A percentile compares a stretch with the other conserved stretches of the same genome.
Evolutionary conservation across 345 rosid genomes (phyloP).

Genomic region (Salix koriyanagi): DNA sequence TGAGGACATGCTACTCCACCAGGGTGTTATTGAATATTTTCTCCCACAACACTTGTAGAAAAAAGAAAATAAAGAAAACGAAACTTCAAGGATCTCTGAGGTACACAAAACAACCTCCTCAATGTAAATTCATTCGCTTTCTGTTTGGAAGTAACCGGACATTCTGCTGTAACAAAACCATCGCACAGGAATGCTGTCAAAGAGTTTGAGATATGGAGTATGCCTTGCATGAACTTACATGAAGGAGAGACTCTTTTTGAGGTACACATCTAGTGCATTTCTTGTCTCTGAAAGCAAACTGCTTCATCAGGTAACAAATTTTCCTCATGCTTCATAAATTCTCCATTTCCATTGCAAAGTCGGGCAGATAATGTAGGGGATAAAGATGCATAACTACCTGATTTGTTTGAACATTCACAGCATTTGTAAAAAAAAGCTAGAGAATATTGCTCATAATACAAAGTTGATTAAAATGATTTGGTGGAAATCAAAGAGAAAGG

Average conservation of each 20-base stretch:
- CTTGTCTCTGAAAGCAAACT: constrained; percentile 39
- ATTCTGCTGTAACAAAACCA: not conserved
- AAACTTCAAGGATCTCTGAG: not conserved
- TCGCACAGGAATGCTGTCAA: not conserved
- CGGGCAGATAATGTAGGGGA: constrained; percentile 51
- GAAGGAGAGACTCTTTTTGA: not conserved
- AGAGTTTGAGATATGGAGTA: constrained; percentile 7
- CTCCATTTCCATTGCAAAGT: constrained; percentile 44
- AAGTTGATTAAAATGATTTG: not conserved
- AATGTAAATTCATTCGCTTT: not conserved
- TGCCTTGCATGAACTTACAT: not conserved
- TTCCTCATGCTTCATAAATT: constrained; percentile 34
- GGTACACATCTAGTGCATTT: constrained; percentile 21
- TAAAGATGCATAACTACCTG: constrained; percentile 43
- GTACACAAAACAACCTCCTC: not conserved
- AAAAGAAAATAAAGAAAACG: not conserved
- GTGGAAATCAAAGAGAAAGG: not conserved
- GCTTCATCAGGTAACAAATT: constrained; percentile 27
- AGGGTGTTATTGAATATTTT: not conserved
- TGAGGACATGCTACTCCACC: not conserved
- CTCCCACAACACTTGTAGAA: not conserved
- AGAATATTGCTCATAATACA: not conserved
- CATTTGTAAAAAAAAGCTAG: constrained; percentile 4
- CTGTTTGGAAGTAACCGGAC: not conserved
- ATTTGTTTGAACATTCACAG: constrained; percentile 22